Evolutionary conservation across 805 yeast species (phyloP), one percentile per base, ranked within the genome.

Genomic region (Candida odintsovae): DNA sequence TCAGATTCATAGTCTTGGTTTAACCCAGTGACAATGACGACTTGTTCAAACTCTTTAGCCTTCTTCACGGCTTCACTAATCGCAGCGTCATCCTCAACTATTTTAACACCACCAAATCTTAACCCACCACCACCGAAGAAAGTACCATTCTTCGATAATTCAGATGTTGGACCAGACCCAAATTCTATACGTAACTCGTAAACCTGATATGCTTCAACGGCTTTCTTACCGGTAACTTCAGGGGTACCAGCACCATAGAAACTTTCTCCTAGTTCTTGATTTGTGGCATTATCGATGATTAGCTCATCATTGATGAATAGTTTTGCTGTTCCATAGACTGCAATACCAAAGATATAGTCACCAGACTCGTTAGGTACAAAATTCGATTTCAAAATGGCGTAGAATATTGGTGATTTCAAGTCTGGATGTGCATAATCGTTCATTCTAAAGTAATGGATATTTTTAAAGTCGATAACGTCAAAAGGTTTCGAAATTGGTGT

Each of bases 191-290:
- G 67, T 48, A 78, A 47, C 23, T 68, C 64, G 65, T 80, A 78
- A 19, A 57, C 53, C 40, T 63, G 57, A 3, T 82, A 84, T 48
- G 67, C 68, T 43, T 65, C 69, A 46, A 78, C 63, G 2, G 36
- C 28, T 72, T 55, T 7, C 58, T 52, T 22, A 4, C 73, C 72
- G 9, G 54, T 62, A 52, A 66, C 79, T 60, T 80, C 84, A 33
- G 70, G 55, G 15, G 86, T 73, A 42, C 84, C 86, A 58, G 66
- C 55, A 15, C 77, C 76, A 60, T 77, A 77, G 66, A 78, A 80
- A 4, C 73, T 66, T 29, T 65, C 61, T 12, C 84, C 86, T 25
- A 54, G 57, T 3, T 52, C 63, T 64, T 82, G 86, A 23, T 69
- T 59, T 39, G 79, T 74, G 54, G 69, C 72, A 63, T 80, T 79